Conservation (phyloP, 139 green algal species). For the Nannochloris sp. region DNA sequence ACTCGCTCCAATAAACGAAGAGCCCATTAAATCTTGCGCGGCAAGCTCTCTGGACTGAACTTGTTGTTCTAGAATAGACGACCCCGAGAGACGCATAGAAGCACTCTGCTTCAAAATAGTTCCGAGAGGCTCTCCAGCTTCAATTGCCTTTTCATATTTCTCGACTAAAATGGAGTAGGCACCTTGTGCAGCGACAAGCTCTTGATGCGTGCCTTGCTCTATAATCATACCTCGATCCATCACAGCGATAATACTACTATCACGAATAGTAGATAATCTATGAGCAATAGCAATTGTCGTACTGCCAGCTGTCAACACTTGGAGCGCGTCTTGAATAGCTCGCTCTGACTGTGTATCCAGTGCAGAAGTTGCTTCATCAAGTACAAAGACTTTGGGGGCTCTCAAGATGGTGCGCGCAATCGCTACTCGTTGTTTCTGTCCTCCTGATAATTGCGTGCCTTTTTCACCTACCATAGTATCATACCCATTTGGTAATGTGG, state of each 20-base stretch:
- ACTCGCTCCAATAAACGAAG: too few relatives aligned
- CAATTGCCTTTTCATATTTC: conserved; percentile 30
- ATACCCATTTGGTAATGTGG: conserved; percentile 43
- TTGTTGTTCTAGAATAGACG: too few relatives aligned
- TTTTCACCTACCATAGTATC: conserved; percentile 36
- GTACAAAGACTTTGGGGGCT: conserved; percentile 65
- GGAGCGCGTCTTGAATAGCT: conserved; percentile 42
- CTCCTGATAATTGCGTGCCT: conserved; percentile 37
- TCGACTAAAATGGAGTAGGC: too few relatives aligned
- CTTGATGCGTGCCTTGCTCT: conserved; percentile 69
- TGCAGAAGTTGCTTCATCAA: conserved; percentile 89
- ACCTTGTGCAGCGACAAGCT: conserved; percentile 58
- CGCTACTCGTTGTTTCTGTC: conserved; percentile 67
- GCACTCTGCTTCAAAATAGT: too few relatives aligned
- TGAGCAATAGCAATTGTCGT: conserved; percentile 94
- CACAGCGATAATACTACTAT: conserved; percentile 85
- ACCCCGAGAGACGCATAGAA: too few relatives aligned
- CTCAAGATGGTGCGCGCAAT: conserved; percentile 68
- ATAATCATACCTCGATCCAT: conserved; percentile 75
- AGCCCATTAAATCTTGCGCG: too few relatives aligned
- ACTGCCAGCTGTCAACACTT: conserved; percentile 43
- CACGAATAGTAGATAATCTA: conserved; percentile 83
- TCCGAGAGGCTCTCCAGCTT: not conserved
- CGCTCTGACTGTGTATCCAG: conserved; percentile 73
- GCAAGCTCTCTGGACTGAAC: too few relatives aligned